Percentiles rank a stretch among this genome's conserved stretches.
Conservation (phyloP, 345 rosid genomes). For the Punica granatum region DNA sequence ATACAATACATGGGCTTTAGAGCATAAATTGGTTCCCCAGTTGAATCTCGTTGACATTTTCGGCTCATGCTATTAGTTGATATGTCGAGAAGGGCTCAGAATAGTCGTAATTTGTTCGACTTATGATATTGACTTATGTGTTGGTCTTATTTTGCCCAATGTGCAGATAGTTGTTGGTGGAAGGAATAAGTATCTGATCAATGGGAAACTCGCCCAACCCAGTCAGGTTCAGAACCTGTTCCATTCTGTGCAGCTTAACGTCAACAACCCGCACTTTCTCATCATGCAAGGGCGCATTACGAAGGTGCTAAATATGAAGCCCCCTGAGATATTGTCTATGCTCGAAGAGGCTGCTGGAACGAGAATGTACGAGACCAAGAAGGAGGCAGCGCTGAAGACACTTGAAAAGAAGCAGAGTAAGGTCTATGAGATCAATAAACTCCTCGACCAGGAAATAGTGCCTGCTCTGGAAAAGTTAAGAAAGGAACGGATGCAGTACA, state of each 20-base stretch:
- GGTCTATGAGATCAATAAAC: slow-evolving; percentile 93
- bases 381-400: slow-evolving; percentile 80
- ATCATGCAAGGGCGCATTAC: slow-evolving; percentile 99
- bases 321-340: slow-evolving; percentile 95
- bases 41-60: not conserved
- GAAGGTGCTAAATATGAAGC: slow-evolving; percentile 94
- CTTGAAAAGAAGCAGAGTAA: slow-evolving; percentile 93
- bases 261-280: slow-evolving; percentile 95
- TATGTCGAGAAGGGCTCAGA: not conserved
- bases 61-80: not conserved
- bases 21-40: not conserved
- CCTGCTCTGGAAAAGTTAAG: slow-evolving; percentile 92
- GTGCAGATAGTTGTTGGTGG: slow-evolving; percentile 90
- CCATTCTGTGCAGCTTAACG: slow-evolving; percentile 96
- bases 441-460: slow-evolving; percentile 80
- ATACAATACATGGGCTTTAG: not conserved
- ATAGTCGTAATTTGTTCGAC: not conserved
- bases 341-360: slow-evolving; percentile 99
- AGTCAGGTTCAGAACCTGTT: slow-evolving; percentile 90
- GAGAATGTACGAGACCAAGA: slow-evolving; percentile 96
- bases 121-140: not conserved
- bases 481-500: slow-evolving; percentile 80
- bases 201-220: slow-evolving; percentile 73
- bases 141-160: not conserved
- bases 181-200: slow-evolving; percentile 72